These are phyloP conservation scores for Ophiostoma tasmaniense DNA, from an alignment of 2,329 filamentous ascomycete genomes.

Conservation along the genomic window DNA sequence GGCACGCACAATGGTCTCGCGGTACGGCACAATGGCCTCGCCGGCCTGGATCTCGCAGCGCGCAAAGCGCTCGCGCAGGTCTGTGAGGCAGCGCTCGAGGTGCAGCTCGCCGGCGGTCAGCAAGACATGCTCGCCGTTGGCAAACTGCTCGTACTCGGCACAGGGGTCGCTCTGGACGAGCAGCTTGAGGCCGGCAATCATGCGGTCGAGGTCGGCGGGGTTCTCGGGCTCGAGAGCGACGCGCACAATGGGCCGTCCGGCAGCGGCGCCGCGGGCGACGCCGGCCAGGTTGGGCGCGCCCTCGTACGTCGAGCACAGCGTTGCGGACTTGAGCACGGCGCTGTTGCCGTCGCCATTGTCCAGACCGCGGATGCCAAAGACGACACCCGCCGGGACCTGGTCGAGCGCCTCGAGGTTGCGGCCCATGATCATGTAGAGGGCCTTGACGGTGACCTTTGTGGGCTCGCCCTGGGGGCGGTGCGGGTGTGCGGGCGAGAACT, in stretches of 20 bases:
- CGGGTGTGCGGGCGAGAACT: conserved; percentile 77
- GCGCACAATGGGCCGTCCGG: conserved; percentile 83
- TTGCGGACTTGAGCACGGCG: conserved; percentile 83
- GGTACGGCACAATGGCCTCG: conserved; percentile 88
- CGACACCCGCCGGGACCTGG: conserved; percentile 82
- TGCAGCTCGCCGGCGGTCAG: conserved; percentile 91
- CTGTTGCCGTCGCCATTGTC: conserved; percentile 59
- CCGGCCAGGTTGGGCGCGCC: conserved; percentile 88
- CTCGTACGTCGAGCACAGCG: conserved; percentile 76
- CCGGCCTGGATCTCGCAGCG: conserved; percentile 91
- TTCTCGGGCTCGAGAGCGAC: conserved; percentile 92
- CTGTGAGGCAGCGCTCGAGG: conserved; percentile 85
- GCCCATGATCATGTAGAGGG: conserved; percentile 93
- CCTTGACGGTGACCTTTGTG: conserved; percentile 73
- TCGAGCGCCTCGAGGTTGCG: conserved; percentile 73
- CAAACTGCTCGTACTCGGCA: conserved; percentile 87
- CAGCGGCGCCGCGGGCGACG: conserved; percentile 52
- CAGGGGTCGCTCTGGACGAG: conserved; percentile 94
- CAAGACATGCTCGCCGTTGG: conserved; percentile 90
- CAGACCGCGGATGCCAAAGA: conserved; percentile 89
- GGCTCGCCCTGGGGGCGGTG: conserved; percentile 59
- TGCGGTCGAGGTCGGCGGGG: conserved; percentile 83
- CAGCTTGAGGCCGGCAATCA: conserved; percentile 79
- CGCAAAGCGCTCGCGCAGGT: conserved; percentile 85
- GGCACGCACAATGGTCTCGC: conserved; percentile 79